These are phyloP conservation scores for Fusarium zealandicum DNA, from an alignment of 2,329 filamentous ascomycete genomes.

Conservation along the genomic window DNA sequence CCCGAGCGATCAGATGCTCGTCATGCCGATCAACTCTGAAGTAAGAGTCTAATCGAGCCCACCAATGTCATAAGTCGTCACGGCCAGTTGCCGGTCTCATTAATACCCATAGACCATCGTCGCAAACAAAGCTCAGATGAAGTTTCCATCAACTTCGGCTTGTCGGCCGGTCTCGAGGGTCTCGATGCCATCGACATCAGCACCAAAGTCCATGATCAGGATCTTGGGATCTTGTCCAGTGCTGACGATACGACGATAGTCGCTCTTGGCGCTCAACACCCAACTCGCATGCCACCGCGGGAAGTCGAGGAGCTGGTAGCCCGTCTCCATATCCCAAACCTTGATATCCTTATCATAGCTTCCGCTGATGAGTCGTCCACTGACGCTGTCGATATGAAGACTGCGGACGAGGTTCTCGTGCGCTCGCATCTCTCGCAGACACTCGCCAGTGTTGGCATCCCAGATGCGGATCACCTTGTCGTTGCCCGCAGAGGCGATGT, in stretches of 20 bases:
- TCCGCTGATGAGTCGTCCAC: constrained; percentile 85
- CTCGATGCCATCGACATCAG: constrained; percentile 64
- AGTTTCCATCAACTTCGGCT: constrained; percentile 28
- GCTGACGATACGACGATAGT: constrained; percentile 92
- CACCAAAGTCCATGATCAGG: constrained; percentile 90
- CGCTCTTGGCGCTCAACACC: constrained; percentile 95
- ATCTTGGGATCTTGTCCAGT: constrained; percentile 94
- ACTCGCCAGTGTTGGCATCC: constrained; percentile 88
- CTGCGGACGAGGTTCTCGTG: constrained; percentile 88
- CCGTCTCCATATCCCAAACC: constrained; percentile 87
- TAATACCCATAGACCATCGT: constrained; percentile 4
- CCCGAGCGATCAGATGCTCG: constrained; percentile 26
- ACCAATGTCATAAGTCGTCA: constrained; percentile 36
- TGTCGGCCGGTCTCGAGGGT: constrained; percentile 58
- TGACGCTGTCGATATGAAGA: constrained; percentile 87
- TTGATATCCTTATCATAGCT: constrained; percentile 97
- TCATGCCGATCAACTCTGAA: constrained; percentile 19
- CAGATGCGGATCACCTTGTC: constrained; percentile 96
- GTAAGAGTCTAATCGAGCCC: constrained; percentile 30
- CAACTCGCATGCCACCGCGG: constrained; percentile 96
- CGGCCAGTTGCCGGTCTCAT: constrained; percentile 22
- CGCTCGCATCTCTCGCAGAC: constrained; percentile 80
- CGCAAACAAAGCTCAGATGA: constrained; percentile 36
- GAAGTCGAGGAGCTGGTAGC: constrained; percentile 80
- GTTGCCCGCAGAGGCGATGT: constrained; percentile 92